A percentile compares a stretch with the other conserved stretches of the same genome.
Evolutionary conservation across 2,329 filamentous ascomycete species (phyloP).

Genomic region (Talaromyces atroroseus): DNA sequence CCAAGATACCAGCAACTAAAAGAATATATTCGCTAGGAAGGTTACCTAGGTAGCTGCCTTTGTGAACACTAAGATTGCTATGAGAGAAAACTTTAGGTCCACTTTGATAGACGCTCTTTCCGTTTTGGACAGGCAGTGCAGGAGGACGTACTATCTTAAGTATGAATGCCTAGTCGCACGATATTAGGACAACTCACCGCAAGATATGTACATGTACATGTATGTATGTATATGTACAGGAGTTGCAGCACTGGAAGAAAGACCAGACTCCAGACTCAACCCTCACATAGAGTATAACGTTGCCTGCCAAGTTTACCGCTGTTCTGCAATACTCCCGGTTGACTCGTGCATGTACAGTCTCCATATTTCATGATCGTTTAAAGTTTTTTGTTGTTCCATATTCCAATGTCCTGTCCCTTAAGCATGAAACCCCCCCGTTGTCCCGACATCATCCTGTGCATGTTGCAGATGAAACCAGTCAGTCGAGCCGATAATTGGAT

Average conservation of each 20-base stretch:
- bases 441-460: background rate
- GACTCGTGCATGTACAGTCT: background rate
- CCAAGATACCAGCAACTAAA: background rate
- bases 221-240: background rate
- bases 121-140: background rate
- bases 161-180: background rate
- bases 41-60: too few relatives aligned
- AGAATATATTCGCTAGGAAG: too few relatives aligned
- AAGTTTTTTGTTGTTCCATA: background rate
- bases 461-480: background rate
- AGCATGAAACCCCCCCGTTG: background rate
- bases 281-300: slow-evolving; percentile 1
- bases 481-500: background rate
- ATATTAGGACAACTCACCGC: background rate
- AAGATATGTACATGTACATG: background rate
- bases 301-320: background rate
- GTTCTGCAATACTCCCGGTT: slow-evolving; percentile 1
- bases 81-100: too few relatives aligned
- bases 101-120: background rate
- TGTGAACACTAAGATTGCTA: background rate
- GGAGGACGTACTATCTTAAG: background rate
- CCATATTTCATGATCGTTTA: background rate
- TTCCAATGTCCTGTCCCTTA: background rate
- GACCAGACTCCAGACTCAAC: background rate
- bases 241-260: background rate